These are phyloP conservation scores for Vigna trinervia DNA, from an alignment of 306 rosid genomes.

Conservation along the genomic window DNA sequence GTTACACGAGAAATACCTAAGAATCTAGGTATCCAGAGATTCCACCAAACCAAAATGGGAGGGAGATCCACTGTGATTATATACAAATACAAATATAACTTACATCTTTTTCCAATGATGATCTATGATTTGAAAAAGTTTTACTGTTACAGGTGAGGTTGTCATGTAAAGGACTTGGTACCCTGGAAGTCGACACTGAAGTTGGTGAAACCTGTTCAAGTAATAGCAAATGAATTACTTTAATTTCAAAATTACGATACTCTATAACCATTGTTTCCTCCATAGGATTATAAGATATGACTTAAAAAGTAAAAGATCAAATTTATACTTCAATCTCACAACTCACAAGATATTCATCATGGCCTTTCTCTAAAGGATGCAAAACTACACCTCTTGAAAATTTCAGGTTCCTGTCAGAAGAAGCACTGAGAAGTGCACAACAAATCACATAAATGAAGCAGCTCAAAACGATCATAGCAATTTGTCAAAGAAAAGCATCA, in stretches of 20 bases:
- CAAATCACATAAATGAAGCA: conserved; percentile 7
- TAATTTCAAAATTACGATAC: not conserved
- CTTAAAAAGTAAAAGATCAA: not conserved
- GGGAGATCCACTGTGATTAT: conserved; percentile 20
- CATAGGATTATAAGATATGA: conserved; percentile 1
- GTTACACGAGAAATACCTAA: not conserved
- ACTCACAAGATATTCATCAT: conserved; percentile 8
- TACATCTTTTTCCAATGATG: conserved; percentile 22
- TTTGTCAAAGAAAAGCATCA: not conserved
- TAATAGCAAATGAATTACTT: not conserved
- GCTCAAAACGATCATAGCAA: not conserved
- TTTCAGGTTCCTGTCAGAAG: conserved; percentile 15
- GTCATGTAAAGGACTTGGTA: not conserved
- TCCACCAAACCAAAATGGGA: not conserved
- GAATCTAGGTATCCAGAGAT: not conserved
- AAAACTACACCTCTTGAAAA: not conserved
- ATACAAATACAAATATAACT: conserved; percentile 19
- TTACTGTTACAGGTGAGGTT: not conserved
- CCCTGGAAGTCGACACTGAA: conserved; percentile 2
- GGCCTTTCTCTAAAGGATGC: not conserved
- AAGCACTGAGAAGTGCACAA: conserved; percentile 4
- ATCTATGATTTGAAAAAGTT: conserved; percentile 6
- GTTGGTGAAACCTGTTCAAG: conserved; percentile 16
- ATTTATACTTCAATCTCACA: not conserved
- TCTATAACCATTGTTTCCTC: not conserved